These are phyloP conservation scores for Secale cereale DNA, from an alignment of 176 grass and related monocot genomes.

Conservation along the genomic window DNA sequence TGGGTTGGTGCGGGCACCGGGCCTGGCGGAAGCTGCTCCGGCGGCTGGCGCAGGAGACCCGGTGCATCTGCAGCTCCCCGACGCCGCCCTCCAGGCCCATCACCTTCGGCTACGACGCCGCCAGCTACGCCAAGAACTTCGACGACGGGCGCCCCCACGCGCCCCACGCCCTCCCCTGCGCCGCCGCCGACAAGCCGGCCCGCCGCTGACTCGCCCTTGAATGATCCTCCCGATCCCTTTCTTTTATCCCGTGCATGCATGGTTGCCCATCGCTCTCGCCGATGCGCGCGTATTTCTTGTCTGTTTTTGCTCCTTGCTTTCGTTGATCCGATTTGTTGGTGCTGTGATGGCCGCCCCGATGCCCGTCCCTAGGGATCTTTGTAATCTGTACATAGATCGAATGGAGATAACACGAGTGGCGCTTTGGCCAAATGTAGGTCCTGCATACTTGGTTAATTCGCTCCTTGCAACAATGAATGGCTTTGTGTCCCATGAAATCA, in stretches of 20 bases:
- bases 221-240: not conserved
- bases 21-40: conserved; percentile 61
- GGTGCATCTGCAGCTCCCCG: conserved; percentile 49
- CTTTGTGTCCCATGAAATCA: no score
- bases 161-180: not conserved
- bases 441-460: not conserved
- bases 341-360: conserved; percentile 11
- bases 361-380: not conserved
- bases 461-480: not conserved
- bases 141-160: conserved; percentile 57
- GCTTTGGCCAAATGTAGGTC: not conserved
- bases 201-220: conserved; percentile 15
- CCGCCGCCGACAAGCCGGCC: conserved; percentile 15
- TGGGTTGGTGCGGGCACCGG: conserved; percentile 45
- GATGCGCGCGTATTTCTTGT: not conserved
- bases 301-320: not conserved
- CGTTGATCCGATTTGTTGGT: conserved; percentile 1
- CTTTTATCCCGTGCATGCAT: conserved; percentile 12
- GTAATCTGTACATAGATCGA: conserved; percentile 45
- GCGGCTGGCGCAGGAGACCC: conserved; percentile 72
- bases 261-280: not conserved
- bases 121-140: conserved; percentile 97
- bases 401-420: conserved; percentile 22
- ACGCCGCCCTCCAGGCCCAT: conserved; percentile 39
- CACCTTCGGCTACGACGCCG: conserved; percentile 78